A percentile compares a stretch with the other conserved stretches of the same genome.
These are phyloP conservation scores for Wallacemonas rigidus DNA, from an alignment of 208 protist genomes.

Conservation along the genomic window DNA sequence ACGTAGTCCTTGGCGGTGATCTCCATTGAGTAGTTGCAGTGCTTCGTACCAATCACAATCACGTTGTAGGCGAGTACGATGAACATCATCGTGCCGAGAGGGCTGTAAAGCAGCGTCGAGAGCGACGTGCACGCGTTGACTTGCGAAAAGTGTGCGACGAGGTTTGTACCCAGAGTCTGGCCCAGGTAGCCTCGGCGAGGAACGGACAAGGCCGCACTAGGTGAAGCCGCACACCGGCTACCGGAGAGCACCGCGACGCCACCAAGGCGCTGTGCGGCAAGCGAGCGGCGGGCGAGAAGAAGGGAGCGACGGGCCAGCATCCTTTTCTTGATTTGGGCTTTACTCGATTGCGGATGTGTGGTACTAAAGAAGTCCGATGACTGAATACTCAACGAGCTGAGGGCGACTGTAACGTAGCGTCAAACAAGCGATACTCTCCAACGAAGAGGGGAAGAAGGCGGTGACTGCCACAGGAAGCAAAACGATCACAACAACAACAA, in stretches of 20 bases:
- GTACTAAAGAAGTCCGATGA: neutral
- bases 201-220: constrained; percentile 22
- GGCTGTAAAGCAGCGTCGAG: constrained; percentile 76
- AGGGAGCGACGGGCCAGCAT: constrained; percentile 39
- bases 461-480: neutral
- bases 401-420: no score
- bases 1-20: constrained; percentile 91
- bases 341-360: neutral
- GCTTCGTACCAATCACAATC: constrained; percentile 79
- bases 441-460: constrained; percentile 2
- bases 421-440: no score
- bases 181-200: constrained; percentile 41
- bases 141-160: constrained; percentile 61
- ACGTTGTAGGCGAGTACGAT: constrained; percentile 88
- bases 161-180: constrained; percentile 45
- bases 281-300: constrained; percentile 22
- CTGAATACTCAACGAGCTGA: no score
- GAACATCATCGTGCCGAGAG: constrained; percentile 73
- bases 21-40: constrained; percentile 84
- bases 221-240: constrained; percentile 1
- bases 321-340: neutral
- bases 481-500: constrained; percentile 12
- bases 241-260: constrained; percentile 20
- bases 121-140: constrained; percentile 58
- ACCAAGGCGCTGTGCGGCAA: constrained; percentile 13